phyloP scores from a whole-genome alignment of 768 basidiomycete genomes.

The Boletus barrowsii region DNA sequence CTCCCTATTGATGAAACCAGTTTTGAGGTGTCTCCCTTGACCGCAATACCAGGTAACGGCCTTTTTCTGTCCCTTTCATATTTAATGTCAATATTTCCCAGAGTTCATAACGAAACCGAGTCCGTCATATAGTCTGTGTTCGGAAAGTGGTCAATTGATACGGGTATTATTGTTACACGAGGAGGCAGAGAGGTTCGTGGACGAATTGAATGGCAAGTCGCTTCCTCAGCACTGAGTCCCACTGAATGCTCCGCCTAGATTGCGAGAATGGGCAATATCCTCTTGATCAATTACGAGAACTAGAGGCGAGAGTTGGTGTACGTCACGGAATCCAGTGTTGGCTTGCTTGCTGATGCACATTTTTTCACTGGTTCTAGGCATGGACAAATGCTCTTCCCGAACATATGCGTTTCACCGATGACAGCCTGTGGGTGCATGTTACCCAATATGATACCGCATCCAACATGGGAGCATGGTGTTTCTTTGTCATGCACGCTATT shows the following conservation, averaged over 20 bases:
- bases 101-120: conserved; percentile 69
- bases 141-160: conserved; percentile 73
- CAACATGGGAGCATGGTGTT: conserved; percentile 80
- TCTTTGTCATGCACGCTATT: conserved; percentile 68
- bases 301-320: conserved; percentile 43
- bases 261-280: conserved; percentile 26
- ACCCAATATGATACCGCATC: conserved; percentile 79
- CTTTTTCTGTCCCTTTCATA: background rate
- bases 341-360: conserved; percentile 2
- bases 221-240: background rate
- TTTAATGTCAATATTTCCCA: conserved; percentile 23
- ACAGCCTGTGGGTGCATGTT: conserved; percentile 64
- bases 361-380: conserved; percentile 37
- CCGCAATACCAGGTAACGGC: conserved; percentile 31
- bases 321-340: conserved; percentile 1
- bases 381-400: conserved; percentile 71
- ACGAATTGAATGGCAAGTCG: conserved; percentile 48
- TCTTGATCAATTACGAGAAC: conserved; percentile 38
- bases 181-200: conserved; percentile 54
- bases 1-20: conserved; percentile 80
- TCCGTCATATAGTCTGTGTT: conserved; percentile 47
- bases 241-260: conserved; percentile 28
- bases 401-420: conserved; percentile 66
- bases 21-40: conserved; percentile 64
- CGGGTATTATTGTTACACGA: conserved; percentile 64